phyloP scores from a whole-genome alignment of 345 rosid species.

The Linum tenue region DNA sequence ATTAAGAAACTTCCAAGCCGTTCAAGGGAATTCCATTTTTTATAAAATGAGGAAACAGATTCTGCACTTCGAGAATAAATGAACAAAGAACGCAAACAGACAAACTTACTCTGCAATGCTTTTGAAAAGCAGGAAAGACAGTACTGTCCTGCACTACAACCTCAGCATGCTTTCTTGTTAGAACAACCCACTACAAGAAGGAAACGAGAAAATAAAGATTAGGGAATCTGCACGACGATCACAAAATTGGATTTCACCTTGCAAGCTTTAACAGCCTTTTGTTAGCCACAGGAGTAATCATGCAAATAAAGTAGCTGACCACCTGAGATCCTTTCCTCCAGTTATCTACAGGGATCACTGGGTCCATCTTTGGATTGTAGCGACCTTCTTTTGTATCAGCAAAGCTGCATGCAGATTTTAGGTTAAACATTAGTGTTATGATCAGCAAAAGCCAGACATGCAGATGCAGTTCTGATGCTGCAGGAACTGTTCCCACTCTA shows the following conservation, averaged over 20 bases:
- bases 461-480: background rate
- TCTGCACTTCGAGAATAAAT: background rate
- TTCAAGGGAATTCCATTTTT: background rate
- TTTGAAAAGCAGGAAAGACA: conserved; percentile 79
- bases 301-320: conserved; percentile 12
- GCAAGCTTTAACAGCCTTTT: background rate
- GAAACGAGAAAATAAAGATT: conserved; percentile 12
- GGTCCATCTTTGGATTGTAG: conserved; percentile 87
- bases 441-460: background rate
- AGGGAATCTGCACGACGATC: conserved; percentile 12
- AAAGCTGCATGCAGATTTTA: conserved; percentile 50
- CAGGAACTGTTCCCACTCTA: background rate
- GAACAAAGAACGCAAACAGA: background rate
- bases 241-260: conserved; percentile 8
- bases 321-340: conserved; percentile 99
- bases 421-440: background rate
- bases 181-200: conserved; percentile 73
- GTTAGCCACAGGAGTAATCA: conserved; percentile 5
- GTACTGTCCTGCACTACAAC: conserved; percentile 66
- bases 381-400: conserved; percentile 95
- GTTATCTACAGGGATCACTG: conserved; percentile 62
- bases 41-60: background rate
- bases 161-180: conserved; percentile 82
- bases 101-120: conserved; percentile 70
- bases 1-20: background rate